Evolutionary conservation across 2,329 filamentous ascomycete species (phyloP), one percentile per base, ranked within the genome.

Genomic region (Myriosclerotinia scirpicola): DNA sequence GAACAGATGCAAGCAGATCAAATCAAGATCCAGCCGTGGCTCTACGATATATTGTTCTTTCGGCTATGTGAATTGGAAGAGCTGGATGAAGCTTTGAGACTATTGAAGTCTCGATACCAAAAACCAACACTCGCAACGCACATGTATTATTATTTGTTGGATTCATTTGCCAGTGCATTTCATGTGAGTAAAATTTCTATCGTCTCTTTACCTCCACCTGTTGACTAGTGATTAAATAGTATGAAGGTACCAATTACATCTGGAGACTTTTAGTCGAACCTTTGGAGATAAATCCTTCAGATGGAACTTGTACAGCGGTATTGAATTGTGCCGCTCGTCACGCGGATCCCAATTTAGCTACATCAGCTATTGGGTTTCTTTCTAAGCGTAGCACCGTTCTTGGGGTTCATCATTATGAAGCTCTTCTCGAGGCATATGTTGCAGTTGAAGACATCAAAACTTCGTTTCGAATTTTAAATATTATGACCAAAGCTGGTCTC

Each of bases 31-130:
- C 83, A 89, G 40, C 75, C 81, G 0, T 97, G 93, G 93, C 81
- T 97, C 9, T 89, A 89, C 73, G 90, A 93, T 73, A 84, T 94
- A 68, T 87, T 93, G 64, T 83, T 93, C 65, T 90, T 91, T 75
- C 85, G 85, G 26, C 84, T 97, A 53, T 87, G 87, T 54, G 87
- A 90, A 67, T 81, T 85, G 53, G 85, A 86, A 8, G 93, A 95
- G 75, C 80, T 93, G 44, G 90, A 95, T 64, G 92, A 95, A 74
- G 88, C 92, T 15, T 81, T 93, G 68, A 80, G 84, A 54, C 79
- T 97, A 36, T 81, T 95, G 70, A 82, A 85, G 62, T 81, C 84
- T 68, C 85, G 90, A 36, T 83, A 80, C 42, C 30, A 56, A 6
- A 26, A n/a, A 40, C 53, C 42, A 26, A 30, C 42, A 50, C 42